A percentile compares a stretch with the other conserved stretches of the same genome.
Conservation (phyloP, 495 filamentous ascomycete genomes). For the Diplogelasinospora grovesii region DNA sequence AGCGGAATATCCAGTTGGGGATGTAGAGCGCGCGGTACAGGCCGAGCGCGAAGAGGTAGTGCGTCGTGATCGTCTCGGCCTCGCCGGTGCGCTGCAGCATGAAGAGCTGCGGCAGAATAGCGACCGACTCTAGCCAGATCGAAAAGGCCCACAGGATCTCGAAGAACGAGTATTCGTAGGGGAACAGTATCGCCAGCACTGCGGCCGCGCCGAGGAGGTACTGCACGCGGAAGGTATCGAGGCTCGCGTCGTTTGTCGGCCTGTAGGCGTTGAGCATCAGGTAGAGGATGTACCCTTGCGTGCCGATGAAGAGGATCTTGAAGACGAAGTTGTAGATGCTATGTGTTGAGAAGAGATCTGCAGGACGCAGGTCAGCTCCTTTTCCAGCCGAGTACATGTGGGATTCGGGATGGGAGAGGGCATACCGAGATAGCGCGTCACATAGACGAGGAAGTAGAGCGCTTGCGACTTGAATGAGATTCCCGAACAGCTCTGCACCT, state of each 20-base stretch:
- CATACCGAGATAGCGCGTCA: constrained; percentile 83
- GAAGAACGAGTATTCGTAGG: constrained; percentile 62
- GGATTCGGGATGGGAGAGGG: too few species aligned
- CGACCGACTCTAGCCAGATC: constrained; percentile 95
- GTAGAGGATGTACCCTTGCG: constrained; percentile 90
- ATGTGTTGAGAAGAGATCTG: constrained; percentile 83
- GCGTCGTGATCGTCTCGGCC: constrained; percentile 95
- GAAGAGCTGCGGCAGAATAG: constrained; percentile 94
- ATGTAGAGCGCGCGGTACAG: constrained; percentile 91
- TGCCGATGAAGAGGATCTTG: constrained; percentile 88
- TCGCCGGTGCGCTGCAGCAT: constrained; percentile 96
- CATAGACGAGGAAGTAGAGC: constrained; percentile 86
- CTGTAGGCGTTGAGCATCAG: constrained; percentile 95
- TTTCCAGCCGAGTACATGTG: too few species aligned
- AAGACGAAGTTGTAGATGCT: constrained; percentile 87
- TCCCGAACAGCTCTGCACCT: constrained; percentile 81
- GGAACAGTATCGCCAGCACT: constrained; percentile 74
- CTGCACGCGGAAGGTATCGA: constrained; percentile 93
- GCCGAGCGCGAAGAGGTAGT: constrained; percentile 96
- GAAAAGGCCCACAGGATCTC: constrained; percentile 95
- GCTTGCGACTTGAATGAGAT: constrained; percentile 98
- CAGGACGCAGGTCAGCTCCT: constrained; percentile 6
- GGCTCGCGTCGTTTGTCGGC: constrained; percentile 89
- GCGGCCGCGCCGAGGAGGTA: constrained; percentile 79
- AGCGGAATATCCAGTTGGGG: constrained; percentile 95